These are phyloP conservation scores for Mycena pura DNA, from an alignment of 768 basidiomycete species.

Conservation along the genomic window DNA sequence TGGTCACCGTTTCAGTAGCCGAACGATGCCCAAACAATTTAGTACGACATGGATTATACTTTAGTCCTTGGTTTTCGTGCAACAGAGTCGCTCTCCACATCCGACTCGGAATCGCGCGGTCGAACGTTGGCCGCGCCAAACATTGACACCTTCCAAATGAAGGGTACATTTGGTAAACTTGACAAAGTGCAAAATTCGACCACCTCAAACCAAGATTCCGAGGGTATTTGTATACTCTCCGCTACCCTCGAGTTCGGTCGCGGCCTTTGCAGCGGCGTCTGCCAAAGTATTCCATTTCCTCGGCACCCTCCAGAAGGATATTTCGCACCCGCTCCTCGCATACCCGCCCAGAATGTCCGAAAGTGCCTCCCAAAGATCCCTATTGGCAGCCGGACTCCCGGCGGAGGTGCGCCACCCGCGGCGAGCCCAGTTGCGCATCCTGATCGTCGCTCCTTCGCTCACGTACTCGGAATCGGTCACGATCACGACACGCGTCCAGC, in stretches of 20 bases:
- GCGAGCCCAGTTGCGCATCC: slow-evolving; percentile 29
- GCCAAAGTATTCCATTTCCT: slow-evolving; percentile 23
- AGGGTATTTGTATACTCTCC: not conserved
- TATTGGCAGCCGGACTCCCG: slow-evolving; percentile 27
- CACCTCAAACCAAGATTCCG: not conserved
- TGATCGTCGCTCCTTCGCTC: slow-evolving; percentile 31
- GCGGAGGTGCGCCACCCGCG: slow-evolving; percentile 28
- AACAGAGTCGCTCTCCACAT: no score
- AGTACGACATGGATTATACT: no score
- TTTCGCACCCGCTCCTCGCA: slow-evolving; percentile 22
- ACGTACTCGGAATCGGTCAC: slow-evolving; percentile 40
- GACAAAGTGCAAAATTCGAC: not conserved
- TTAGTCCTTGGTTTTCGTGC: no score
- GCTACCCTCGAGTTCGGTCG: not conserved
- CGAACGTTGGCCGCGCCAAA: no score
- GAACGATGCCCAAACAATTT: no score
- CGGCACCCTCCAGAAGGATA: slow-evolving; percentile 30
- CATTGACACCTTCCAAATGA: no score
- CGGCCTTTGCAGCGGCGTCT: no score
- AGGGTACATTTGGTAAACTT: no score
- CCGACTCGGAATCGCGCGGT: no score
- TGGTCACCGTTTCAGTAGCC: no score
- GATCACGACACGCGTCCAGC: slow-evolving; percentile 37
- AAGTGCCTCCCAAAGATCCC: slow-evolving; percentile 34
- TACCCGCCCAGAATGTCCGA: slow-evolving; percentile 14